These are phyloP conservation scores for Fusarium circinatum DNA, from an alignment of 2,329 filamentous ascomycete genomes.

Conservation along the genomic window DNA sequence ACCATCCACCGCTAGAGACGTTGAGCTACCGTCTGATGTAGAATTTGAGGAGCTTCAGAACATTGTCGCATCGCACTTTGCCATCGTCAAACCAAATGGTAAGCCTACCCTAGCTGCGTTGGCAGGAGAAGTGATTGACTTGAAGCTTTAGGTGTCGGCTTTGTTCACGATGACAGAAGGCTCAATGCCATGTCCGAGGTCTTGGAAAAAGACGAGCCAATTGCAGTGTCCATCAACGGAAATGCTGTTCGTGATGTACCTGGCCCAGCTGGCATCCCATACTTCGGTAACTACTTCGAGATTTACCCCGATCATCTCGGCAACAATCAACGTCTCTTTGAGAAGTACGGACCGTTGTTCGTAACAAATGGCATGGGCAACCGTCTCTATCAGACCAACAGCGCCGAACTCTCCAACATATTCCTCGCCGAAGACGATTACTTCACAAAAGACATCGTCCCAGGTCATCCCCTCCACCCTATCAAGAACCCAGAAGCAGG, in stretches of 20 bases:
- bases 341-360: constrained; percentile 62
- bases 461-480: constrained; percentile 58
- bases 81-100: constrained; percentile 55
- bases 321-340: constrained; percentile 64
- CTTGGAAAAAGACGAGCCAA: constrained; percentile 40
- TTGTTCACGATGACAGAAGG: constrained; percentile 43
- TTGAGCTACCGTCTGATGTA: neutral
- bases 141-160: constrained; percentile 48
- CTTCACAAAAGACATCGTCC: constrained; percentile 63
- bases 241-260: constrained; percentile 60
- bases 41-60: constrained; percentile 9
- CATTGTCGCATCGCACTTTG: constrained; percentile 43
- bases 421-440: constrained; percentile 60
- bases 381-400: constrained; percentile 60
- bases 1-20: neutral
- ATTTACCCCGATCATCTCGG: constrained; percentile 67
- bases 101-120: neutral
- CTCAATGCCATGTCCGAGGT: constrained; percentile 49
- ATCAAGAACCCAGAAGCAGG: constrained; percentile 56
- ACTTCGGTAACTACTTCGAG: constrained; percentile 64
- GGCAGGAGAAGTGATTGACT: neutral
- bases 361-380: constrained; percentile 63
- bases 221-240: constrained; percentile 61
- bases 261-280: constrained; percentile 58
- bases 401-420: constrained; percentile 57